A percentile compares a stretch with the other conserved stretches of the same genome.
These are phyloP conservation scores for Candida ulmi DNA, from an alignment of 805 yeast species.

Conservation along the genomic window DNA sequence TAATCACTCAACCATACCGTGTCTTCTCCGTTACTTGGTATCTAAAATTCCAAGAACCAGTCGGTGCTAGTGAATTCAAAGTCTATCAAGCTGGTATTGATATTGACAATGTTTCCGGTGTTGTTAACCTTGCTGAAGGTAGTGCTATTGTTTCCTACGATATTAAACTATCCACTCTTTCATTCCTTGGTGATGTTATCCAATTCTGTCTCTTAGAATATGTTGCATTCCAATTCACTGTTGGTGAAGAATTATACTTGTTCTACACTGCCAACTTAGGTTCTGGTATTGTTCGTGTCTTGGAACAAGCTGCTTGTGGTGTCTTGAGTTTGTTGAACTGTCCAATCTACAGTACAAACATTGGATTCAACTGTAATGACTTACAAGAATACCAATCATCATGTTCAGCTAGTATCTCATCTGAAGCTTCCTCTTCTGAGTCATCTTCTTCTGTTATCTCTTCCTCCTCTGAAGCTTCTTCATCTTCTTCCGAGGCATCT, in stretches of 20 bases:
- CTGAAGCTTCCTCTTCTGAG: neutral
- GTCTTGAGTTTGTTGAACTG: slow-evolving; percentile 4
- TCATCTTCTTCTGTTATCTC: neutral
- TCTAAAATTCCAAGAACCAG: neutral
- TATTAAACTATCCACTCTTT: slow-evolving; percentile 1
- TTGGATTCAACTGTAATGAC: slow-evolving; percentile 11
- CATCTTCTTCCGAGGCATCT: neutral
- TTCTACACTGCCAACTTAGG: slow-evolving; percentile 17
- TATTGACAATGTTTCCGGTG: slow-evolving; percentile 6
- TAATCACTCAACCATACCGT: neutral
- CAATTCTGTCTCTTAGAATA: slow-evolving; percentile 7
- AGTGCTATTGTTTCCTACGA: slow-evolving; percentile 7
- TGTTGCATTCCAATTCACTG: slow-evolving; percentile 6
- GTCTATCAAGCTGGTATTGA: slow-evolving; percentile 3
- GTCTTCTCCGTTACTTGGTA: neutral
- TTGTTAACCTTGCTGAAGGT: slow-evolving; percentile 14
- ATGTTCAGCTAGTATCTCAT: neutral
- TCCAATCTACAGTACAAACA: slow-evolving; percentile 1
- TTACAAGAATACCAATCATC: neutral
- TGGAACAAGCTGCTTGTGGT: slow-evolving; percentile 5
- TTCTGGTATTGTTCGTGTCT: slow-evolving; percentile 3
- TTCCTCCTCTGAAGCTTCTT: neutral
- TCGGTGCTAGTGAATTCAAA: neutral
- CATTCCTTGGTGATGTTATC: neutral
- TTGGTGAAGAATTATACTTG: slow-evolving; percentile 3